Conservation (phyloP, 139 green algal genomes). For the Limnomonas spitsbergensis region DNA sequence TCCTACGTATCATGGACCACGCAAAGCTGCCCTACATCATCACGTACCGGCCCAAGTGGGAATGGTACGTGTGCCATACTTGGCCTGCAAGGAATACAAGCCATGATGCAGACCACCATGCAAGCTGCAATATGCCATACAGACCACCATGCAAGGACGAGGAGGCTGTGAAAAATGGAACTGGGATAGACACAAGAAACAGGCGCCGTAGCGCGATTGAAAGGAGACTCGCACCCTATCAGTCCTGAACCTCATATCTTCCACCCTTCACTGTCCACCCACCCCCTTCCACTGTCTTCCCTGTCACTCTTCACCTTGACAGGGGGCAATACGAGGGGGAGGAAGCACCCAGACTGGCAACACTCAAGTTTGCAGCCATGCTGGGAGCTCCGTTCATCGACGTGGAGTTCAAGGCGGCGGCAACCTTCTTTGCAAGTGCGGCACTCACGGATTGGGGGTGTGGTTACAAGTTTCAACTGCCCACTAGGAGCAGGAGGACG, state of each 20-base stretch:
- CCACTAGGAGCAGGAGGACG: not conserved
- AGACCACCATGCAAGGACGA: too few relatives aligned
- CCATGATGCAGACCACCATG: too few relatives aligned
- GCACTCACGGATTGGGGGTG: not conserved
- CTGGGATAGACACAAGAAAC: too few relatives aligned
- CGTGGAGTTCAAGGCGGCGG: slow-evolving; percentile 81
- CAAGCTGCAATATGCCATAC: too few relatives aligned
- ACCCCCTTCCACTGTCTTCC: too few relatives aligned
- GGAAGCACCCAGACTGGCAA: slow-evolving; percentile 69
- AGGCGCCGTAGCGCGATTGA: too few relatives aligned
- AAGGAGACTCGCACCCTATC: too few relatives aligned
- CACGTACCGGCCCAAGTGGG: slow-evolving; percentile 85
- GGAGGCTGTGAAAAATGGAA: too few relatives aligned
- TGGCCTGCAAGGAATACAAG: too few relatives aligned
- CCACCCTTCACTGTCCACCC: too few relatives aligned
- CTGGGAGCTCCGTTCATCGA: slow-evolving; percentile 85
- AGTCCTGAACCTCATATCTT: too few relatives aligned
- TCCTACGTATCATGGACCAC: slow-evolving; percentile 58
- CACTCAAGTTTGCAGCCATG: slow-evolving; percentile 66
- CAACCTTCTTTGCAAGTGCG: slow-evolving; percentile 68
- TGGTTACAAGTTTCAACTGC: not conserved
- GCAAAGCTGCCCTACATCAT: slow-evolving; percentile 75
- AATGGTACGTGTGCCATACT: slow-evolving; percentile 83
- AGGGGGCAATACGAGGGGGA: slow-evolving; percentile 82
- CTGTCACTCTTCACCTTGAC: too few relatives aligned